Evolutionary conservation across 129 eudicot species (phyloP).

Genomic region (Deinandra increscens): DNA sequence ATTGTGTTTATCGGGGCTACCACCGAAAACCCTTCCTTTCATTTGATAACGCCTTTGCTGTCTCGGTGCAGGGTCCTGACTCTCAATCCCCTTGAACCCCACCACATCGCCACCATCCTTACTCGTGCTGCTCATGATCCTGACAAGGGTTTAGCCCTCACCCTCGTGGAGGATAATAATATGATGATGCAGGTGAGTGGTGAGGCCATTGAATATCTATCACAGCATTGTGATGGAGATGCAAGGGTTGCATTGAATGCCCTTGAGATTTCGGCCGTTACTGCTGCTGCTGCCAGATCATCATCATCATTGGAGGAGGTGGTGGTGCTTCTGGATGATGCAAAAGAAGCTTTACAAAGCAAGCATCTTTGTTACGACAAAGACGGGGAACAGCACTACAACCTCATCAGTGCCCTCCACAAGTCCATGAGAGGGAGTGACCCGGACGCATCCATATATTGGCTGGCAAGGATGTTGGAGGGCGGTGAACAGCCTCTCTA

Average conservation of each 20-base stretch:
- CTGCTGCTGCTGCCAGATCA: slow-evolving; percentile 63
- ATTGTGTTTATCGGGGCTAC: slow-evolving; percentile 86
- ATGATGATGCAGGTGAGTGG: slow-evolving; percentile 39
- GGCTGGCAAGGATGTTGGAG: slow-evolving; percentile 93
- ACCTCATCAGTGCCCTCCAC: slow-evolving; percentile 78
- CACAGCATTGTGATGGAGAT: slow-evolving; percentile 78
- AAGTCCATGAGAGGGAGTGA: slow-evolving; percentile 96
- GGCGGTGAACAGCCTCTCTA: slow-evolving; percentile 91
- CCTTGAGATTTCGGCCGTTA: slow-evolving; percentile 59
- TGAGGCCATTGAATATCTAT: slow-evolving; percentile 48
- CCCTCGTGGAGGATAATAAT: slow-evolving; percentile 30
- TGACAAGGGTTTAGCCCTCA: slow-evolving; percentile 45
- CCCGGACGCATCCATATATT: slow-evolving; percentile 77
- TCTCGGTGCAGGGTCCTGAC: slow-evolving; percentile 78
- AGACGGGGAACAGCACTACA: slow-evolving; percentile 82
- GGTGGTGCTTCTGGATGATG: slow-evolving; percentile 50
- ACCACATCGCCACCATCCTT: slow-evolving; percentile 41
- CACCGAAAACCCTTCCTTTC: slow-evolving; percentile 93
- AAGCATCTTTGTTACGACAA: slow-evolving; percentile 84
- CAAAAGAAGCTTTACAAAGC: slow-evolving; percentile 77
- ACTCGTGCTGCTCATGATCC: slow-evolving; percentile 54
- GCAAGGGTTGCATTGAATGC: slow-evolving; percentile 86
- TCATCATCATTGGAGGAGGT: no score
- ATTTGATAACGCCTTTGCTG: slow-evolving; percentile 72
- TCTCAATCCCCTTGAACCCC: slow-evolving; percentile 57